phyloP scores from a whole-genome alignment of 306 rosid species.

The Morella rubra region DNA sequence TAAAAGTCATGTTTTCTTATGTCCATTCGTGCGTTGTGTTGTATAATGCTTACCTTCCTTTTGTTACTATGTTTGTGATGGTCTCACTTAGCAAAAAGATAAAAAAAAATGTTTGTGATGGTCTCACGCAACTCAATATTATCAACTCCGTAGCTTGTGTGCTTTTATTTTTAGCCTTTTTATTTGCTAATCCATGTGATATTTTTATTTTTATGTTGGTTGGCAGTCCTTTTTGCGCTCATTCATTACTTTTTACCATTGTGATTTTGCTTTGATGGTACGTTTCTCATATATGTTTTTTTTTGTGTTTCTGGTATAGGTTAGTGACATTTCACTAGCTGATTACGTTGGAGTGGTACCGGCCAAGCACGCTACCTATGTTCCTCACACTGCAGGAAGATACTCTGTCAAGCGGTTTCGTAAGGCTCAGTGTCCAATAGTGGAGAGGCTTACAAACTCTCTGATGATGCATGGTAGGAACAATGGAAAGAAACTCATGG shows the following conservation, averaged over 20 bases:
- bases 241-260: neutral
- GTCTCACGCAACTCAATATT: too few relatives aligned
- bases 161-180: too few relatives aligned
- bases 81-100: too few relatives aligned
- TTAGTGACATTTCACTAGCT: slow-evolving; percentile 45
- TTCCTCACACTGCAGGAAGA: slow-evolving; percentile 71
- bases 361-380: slow-evolving; percentile 60
- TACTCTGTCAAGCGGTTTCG: slow-evolving; percentile 58
- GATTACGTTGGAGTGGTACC: slow-evolving; percentile 54
- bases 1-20: neutral
- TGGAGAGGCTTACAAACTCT: slow-evolving; percentile 69
- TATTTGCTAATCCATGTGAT: neutral
- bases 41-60: neutral
- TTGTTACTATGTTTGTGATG: too few relatives aligned
- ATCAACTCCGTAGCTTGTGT: too few relatives aligned
- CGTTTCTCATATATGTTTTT: neutral
- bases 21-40: neutral
- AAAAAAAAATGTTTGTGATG: too few relatives aligned
- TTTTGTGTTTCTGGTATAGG: slow-evolving; percentile 12
- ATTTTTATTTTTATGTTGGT: neutral
- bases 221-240: neutral
- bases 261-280: neutral
- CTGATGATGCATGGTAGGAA: slow-evolving; percentile 73
- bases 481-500: slow-evolving; percentile 64
- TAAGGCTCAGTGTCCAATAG: slow-evolving; percentile 64